Evolutionary conservation across 768 basidiomycete genomes (phyloP).

Genomic region (Suillus brevipes): DNA sequence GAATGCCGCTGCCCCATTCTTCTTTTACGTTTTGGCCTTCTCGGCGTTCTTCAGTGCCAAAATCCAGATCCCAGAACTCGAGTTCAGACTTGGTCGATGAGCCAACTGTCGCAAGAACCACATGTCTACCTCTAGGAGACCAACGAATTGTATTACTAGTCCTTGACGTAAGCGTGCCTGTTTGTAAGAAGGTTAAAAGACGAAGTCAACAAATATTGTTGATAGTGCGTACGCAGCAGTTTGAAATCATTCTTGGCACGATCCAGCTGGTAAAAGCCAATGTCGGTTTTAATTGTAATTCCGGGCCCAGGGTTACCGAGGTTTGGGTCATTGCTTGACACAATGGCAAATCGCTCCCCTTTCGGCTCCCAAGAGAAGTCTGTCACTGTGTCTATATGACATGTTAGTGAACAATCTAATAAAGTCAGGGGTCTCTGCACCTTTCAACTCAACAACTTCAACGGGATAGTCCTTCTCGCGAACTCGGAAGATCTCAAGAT

Average conservation of each 20-base stretch:
- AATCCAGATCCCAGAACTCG: constrained; percentile 99
- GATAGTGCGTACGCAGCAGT: constrained; percentile 63
- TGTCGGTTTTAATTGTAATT: constrained; percentile 92
- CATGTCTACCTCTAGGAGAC: constrained; percentile 95
- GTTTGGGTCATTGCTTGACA: constrained; percentile 92
- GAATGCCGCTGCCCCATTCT: constrained; percentile 87
- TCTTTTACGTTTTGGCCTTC: constrained; percentile 50
- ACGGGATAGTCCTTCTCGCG: constrained; percentile 98
- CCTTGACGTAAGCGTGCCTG: constrained; percentile 76
- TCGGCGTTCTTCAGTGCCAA: constrained; percentile 60
- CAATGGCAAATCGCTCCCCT: constrained; percentile 93
- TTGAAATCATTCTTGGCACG: constrained; percentile 92
- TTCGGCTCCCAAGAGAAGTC: constrained; percentile 99
- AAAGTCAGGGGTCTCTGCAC: constrained; percentile 37
- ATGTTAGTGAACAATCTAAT: background rate
- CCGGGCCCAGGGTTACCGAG: constrained; percentile 87
- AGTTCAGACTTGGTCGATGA: constrained; percentile 94
- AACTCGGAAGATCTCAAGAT: constrained; percentile 95
- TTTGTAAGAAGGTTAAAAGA: constrained; percentile 5
- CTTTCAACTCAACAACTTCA: constrained; percentile 96
- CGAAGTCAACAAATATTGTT: constrained; percentile 3
- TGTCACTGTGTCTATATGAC: constrained; percentile 74
- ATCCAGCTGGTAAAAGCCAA: constrained; percentile 95
- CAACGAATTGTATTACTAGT: constrained; percentile 94
- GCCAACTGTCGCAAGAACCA: constrained; percentile 94